phyloP scores from a whole-genome alignment of 768 basidiomycete genomes.

The Serendipita sp. region DNA sequence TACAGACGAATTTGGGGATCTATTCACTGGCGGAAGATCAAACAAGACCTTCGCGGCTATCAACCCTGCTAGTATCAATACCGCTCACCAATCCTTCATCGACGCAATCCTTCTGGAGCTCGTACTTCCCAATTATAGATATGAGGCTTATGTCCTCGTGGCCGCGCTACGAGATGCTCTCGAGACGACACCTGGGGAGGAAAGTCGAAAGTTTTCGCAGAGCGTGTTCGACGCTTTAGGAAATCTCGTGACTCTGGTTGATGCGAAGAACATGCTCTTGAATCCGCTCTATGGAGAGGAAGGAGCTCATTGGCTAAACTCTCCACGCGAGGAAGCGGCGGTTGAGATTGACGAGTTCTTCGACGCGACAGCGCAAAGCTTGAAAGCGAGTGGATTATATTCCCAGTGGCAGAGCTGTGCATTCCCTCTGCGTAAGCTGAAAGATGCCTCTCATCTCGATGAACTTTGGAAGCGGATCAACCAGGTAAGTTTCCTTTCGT shows the following conservation, averaged over 20 bases:
- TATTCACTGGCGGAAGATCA: conserved; percentile 41
- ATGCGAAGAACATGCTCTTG: conserved; percentile 51
- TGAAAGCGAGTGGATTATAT: background rate
- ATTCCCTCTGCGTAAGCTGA: conserved; percentile 42
- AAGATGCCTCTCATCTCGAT: conserved; percentile 13
- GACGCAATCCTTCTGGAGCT: conserved; percentile 75
- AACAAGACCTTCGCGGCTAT: conserved; percentile 23
- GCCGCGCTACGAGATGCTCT: conserved; percentile 54
- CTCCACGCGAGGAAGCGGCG: conserved; percentile 13
- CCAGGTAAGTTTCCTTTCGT: conserved; percentile 14
- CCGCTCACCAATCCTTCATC: conserved; percentile 57
- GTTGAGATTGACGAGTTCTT: conserved; percentile 47
- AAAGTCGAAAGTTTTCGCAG: conserved; percentile 48
- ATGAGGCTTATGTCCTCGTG: conserved; percentile 50
- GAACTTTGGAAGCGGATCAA: conserved; percentile 15
- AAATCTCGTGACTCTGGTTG: conserved; percentile 58
- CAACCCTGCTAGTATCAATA: conserved; percentile 13
- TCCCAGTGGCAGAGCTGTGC: background rate
- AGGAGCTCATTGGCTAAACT: conserved; percentile 35
- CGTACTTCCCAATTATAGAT: conserved; percentile 53
- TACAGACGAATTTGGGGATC: conserved; percentile 33
- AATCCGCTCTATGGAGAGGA: conserved; percentile 41
- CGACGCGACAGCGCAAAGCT: conserved; percentile 37
- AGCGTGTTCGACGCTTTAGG: conserved; percentile 68
- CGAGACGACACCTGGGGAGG: conserved; percentile 56